Evolutionary conservation across 2,329 filamentous ascomycete species (phyloP).

Genomic region (Clonostachys byssicola): DNA sequence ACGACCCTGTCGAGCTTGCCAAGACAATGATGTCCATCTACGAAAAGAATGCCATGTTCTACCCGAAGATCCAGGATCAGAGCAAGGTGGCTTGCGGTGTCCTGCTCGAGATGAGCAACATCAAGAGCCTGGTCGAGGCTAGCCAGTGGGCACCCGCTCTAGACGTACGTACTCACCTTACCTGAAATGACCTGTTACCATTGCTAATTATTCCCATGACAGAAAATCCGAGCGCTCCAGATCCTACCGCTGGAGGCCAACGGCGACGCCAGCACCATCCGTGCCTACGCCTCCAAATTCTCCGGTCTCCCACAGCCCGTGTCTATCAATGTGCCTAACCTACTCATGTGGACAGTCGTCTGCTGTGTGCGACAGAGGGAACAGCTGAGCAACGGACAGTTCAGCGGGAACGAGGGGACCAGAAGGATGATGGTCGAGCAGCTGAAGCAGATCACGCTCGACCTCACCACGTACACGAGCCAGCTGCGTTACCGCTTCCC

Average conservation of each 20-base stretch:
- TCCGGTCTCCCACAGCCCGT: constrained; percentile 74
- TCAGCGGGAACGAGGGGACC: constrained; percentile 67
- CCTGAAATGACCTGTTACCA: not conserved
- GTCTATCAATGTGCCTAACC: constrained; percentile 82
- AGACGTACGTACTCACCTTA: constrained; percentile 43
- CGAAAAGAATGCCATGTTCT: constrained; percentile 57
- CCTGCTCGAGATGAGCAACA: constrained; percentile 56
- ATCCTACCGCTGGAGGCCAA: constrained; percentile 75
- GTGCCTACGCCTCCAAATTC: constrained; percentile 77
- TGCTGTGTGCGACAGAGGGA: constrained; percentile 79
- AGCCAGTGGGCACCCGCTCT: constrained; percentile 53
- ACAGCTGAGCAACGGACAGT: constrained; percentile 61
- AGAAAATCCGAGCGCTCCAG: constrained; percentile 70
- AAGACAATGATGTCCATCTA: constrained; percentile 61
- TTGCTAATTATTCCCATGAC: constrained; percentile 1
- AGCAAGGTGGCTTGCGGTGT: constrained; percentile 54
- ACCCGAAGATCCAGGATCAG: constrained; percentile 49
- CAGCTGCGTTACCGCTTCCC: constrained; percentile 89
- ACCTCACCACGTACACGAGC: constrained; percentile 90
- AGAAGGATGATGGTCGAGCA: constrained; percentile 62
- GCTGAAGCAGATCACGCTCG: constrained; percentile 76
- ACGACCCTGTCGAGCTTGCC: constrained; percentile 57
- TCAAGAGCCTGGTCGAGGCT: constrained; percentile 51
- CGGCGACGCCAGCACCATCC: constrained; percentile 75
- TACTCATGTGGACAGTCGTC: constrained; percentile 90